These are phyloP conservation scores for Acmispon strigosus DNA, from an alignment of 306 rosid genomes.

Conservation along the genomic window DNA sequence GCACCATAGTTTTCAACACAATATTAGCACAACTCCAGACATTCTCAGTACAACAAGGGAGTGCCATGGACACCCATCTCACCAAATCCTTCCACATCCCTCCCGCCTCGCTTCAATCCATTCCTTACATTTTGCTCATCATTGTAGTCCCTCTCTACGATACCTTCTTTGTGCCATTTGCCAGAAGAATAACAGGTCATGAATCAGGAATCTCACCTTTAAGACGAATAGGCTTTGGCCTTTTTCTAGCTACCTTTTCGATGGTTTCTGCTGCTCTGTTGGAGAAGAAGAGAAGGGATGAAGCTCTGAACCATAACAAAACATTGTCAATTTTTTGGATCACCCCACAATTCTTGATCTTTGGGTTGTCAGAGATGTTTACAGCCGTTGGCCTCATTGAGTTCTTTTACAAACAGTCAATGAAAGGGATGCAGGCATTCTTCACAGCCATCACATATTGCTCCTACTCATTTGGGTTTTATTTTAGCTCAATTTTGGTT, in stretches of 20 bases:
- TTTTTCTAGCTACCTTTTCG: constrained; percentile 74
- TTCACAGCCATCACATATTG: constrained; percentile 78
- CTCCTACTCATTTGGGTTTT: constrained; percentile 92
- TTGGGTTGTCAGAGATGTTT: constrained; percentile 86
- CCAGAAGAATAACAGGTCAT: constrained; percentile 67
- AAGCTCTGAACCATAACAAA: constrained; percentile 31
- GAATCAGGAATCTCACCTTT: constrained; percentile 81
- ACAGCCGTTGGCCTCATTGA: constrained; percentile 86
- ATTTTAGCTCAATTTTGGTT: constrained; percentile 72
- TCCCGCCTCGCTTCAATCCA: constrained; percentile 89
- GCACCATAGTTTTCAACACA: constrained; percentile 95
- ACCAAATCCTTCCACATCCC: constrained; percentile 67
- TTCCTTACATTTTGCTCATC: constrained; percentile 85
- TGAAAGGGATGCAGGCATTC: constrained; percentile 83
- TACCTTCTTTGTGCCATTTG: constrained; percentile 72
- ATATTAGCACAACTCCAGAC: constrained; percentile 96
- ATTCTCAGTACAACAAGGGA: constrained; percentile 95
- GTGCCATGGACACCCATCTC: constrained; percentile 65
- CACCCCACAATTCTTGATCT: constrained; percentile 87
- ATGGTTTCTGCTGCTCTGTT: constrained; percentile 84
- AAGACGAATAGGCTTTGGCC: constrained; percentile 76
- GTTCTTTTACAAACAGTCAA: constrained; percentile 79
- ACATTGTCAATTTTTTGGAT: constrained; percentile 89
- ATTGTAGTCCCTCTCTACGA: constrained; percentile 76
- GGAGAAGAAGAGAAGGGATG: constrained; percentile 78